phyloP scores from a whole-genome alignment of 2,329 filamentous ascomycete genomes.

The Apiospora koreana region DNA sequence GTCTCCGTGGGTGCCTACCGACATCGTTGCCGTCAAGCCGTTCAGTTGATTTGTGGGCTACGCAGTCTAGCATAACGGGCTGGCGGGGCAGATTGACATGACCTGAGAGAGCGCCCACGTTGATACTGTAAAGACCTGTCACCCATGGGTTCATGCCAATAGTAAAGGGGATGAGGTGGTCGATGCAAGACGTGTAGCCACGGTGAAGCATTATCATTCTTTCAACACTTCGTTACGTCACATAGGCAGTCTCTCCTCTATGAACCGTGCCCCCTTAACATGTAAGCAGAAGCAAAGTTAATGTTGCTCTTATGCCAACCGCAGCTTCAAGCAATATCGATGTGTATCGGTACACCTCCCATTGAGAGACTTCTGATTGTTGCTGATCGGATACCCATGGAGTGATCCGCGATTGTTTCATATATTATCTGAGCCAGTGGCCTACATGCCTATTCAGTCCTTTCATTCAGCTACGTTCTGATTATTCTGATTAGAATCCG shows the following conservation, averaged over 20 bases:
- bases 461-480: not conserved
- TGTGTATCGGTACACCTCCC: not conserved
- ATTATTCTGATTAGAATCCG: not conserved
- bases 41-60: no score
- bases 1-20: not conserved
- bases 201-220: not conserved
- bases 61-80: no score
- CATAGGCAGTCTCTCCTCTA: not conserved
- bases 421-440: not conserved
- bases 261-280: not conserved
- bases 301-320: not conserved
- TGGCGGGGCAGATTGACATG: no score
- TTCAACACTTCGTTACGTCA: not conserved
- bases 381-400: not conserved
- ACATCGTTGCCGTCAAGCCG: not conserved
- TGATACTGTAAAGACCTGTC: no score
- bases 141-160: no score
- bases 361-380: not conserved
- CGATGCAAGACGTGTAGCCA: no score
- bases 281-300: not conserved
- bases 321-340: not conserved
- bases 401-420: not conserved
- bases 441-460: not conserved
- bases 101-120: no score
- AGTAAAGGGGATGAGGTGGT: no score